Evolutionary conservation across 352 stramenopile species (phyloP).

Genomic region (Salisapilia sapeloensis): DNA sequence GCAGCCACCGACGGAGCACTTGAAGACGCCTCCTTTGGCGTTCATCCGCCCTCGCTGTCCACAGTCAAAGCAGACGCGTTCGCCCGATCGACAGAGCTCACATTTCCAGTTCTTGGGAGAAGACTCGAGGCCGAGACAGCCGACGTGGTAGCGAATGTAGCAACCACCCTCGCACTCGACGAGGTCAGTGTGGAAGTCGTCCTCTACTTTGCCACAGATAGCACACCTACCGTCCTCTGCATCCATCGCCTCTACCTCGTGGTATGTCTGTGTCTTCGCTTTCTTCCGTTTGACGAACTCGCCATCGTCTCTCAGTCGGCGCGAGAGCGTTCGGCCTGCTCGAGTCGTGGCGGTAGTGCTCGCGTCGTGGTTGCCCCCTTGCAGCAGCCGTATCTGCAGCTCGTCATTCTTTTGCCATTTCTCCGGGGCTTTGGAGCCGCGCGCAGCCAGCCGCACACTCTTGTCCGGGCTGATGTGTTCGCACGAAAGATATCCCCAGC

Average conservation of each 20-base stretch:
- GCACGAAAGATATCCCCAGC: slow-evolving; percentile 37
- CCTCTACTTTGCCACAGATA: slow-evolving; percentile 66
- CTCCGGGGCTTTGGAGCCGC: slow-evolving; percentile 10
- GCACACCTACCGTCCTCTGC: slow-evolving; percentile 62
- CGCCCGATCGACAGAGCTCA: slow-evolving; percentile 75
- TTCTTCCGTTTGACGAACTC: slow-evolving; percentile 10
- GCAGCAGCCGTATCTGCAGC: slow-evolving; percentile 16
- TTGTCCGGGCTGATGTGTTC: slow-evolving; percentile 17
- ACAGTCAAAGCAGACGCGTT: slow-evolving; percentile 83
- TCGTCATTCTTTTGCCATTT: slow-evolving; percentile 26
- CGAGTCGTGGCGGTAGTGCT: no score
- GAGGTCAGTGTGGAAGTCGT: slow-evolving; percentile 69
- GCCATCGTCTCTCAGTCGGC: slow-evolving; percentile 20
- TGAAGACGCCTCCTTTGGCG: slow-evolving; percentile 70
- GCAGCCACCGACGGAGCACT: slow-evolving; percentile 39
- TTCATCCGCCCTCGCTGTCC: slow-evolving; percentile 75
- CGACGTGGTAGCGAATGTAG: slow-evolving; percentile 84
- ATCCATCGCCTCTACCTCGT: slow-evolving; percentile 16
- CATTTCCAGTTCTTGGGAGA: slow-evolving; percentile 79
- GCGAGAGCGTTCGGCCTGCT: slow-evolving; percentile 48
- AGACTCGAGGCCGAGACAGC: slow-evolving; percentile 71
- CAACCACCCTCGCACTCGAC: slow-evolving; percentile 88
- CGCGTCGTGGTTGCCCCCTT: slow-evolving; percentile 12
- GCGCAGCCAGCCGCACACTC: slow-evolving; percentile 21
- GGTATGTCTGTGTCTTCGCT: no score